Evolutionary conservation across 2,329 filamentous ascomycete species (phyloP).

Genomic region (Talaromyces piceae): DNA sequence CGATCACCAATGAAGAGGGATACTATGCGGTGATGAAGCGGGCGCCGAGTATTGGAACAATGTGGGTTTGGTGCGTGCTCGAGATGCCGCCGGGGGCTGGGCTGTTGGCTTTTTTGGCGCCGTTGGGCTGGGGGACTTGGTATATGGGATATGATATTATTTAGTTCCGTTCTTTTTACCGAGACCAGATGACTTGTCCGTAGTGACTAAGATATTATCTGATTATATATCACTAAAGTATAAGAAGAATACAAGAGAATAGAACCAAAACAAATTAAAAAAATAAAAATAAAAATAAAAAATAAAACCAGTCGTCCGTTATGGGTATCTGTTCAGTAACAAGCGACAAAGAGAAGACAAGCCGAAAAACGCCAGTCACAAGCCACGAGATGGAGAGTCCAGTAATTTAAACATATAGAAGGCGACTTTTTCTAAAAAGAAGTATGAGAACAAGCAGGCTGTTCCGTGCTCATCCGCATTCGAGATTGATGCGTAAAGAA

Average conservation of each 20-base stretch:
- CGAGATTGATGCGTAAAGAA: too few relatives aligned
- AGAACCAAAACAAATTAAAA: background rate
- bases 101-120: conserved; percentile 41
- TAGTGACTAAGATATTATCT: background rate
- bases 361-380: background rate
- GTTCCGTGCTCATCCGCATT: too few relatives aligned
- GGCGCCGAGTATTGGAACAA: conserved; percentile 75
- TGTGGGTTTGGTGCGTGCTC: conserved; percentile 91
- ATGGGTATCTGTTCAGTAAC: background rate
- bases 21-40: conserved; percentile 90
- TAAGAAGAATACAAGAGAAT: background rate
- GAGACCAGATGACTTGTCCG: background rate
- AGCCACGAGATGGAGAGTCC: background rate
- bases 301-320: background rate
- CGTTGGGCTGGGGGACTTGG: conserved; percentile 41
- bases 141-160: conserved; percentile 9
- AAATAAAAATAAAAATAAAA: background rate
- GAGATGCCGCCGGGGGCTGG: conserved; percentile 68
- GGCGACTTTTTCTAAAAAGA: background rate
- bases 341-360: background rate
- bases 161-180: background rate
- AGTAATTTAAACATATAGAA: too few relatives aligned
- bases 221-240: background rate
- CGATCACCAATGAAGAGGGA: conserved; percentile 68
- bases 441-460: too few relatives aligned